Percentiles rank a stretch among this genome's conserved stretches.
These are phyloP conservation scores for Xylaria polymorpha DNA, from an alignment of 2,329 filamentous ascomycete genomes.

Conservation along the genomic window DNA sequence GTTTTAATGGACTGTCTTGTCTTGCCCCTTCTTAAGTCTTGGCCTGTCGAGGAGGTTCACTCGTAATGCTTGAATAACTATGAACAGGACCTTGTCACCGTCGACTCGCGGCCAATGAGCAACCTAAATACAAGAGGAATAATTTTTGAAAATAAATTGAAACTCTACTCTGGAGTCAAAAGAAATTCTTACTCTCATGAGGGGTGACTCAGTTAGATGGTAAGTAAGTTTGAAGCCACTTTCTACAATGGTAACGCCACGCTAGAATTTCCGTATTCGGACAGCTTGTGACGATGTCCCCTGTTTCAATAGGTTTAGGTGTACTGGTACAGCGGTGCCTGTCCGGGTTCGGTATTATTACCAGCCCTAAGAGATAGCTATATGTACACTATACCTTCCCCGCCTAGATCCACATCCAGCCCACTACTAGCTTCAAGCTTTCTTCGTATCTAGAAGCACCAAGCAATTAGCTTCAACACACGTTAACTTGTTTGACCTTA, in stretches of 20 bases:
- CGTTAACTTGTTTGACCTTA: not conserved
- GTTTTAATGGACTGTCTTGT: constrained; percentile 33
- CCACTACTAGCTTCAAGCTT: constrained; percentile 3
- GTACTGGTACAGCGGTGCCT: not conserved
- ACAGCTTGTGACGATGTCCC: constrained; percentile 32
- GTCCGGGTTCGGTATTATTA: not conserved
- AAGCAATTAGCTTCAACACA: not conserved
- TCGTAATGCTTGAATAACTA: constrained; percentile 3
- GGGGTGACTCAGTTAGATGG: constrained; percentile 27
- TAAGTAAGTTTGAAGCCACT: constrained; percentile 26
- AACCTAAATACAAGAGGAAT: too few species aligned
- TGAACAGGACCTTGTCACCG: not conserved
- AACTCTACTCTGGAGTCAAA: not conserved
- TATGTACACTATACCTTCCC: not conserved
- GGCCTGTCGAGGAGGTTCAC: not conserved
- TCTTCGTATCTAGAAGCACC: not conserved
- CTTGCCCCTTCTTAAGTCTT: not conserved
- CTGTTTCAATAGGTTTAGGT: not conserved
- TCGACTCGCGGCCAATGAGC: not conserved
- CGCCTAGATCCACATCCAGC: not conserved
- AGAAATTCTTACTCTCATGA: not conserved
- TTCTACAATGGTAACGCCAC: constrained; percentile 9
- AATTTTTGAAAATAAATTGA: not conserved
- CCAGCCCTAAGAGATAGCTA: not conserved
- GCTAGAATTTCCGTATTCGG: constrained; percentile 31